A percentile compares a stretch with the other conserved stretches of the same genome.
Evolutionary conservation across 2,329 filamentous ascomycete genomes (phyloP).

Genomic region (Mollisia scopiformis): DNA sequence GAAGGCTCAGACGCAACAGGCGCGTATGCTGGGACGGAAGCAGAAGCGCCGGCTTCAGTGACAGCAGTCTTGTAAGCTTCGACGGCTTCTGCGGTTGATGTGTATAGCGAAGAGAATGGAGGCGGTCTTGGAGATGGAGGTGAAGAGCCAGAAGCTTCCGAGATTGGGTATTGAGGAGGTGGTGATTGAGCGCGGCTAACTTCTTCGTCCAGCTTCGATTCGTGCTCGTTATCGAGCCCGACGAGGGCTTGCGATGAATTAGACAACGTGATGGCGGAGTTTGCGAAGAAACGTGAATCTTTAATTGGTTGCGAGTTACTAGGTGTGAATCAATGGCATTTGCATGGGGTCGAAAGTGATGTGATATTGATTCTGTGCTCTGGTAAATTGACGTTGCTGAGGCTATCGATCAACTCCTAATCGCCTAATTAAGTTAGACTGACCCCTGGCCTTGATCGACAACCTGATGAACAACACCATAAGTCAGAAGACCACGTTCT

Average conservation of each 20-base stretch:
- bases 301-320: constrained; percentile 1
- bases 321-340: constrained; percentile 5
- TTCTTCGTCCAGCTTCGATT: constrained; percentile 39
- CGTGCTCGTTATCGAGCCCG: constrained; percentile 37
- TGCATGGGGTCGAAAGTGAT: neutral
- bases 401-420: neutral
- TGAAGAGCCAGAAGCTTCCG: constrained; percentile 53
- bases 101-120: constrained; percentile 64
- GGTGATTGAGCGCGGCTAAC: constrained; percentile 49
- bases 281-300: neutral
- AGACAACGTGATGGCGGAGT: constrained; percentile 50
- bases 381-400: neutral
- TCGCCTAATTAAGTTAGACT: neutral
- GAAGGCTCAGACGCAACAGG: constrained; percentile 41
- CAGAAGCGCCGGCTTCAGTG: constrained; percentile 40
- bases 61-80: constrained; percentile 41
- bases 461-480: neutral
- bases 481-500: neutral
- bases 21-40: constrained; percentile 58
- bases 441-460: neutral
- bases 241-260: constrained; percentile 46
- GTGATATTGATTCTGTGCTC: neutral
- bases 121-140: constrained; percentile 51
- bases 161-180: constrained; percentile 61
- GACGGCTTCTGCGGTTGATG: constrained; percentile 41